phyloP scores from a whole-genome alignment of 176 grass and related monocot genomes.

The Triticum dicoccoides region DNA sequence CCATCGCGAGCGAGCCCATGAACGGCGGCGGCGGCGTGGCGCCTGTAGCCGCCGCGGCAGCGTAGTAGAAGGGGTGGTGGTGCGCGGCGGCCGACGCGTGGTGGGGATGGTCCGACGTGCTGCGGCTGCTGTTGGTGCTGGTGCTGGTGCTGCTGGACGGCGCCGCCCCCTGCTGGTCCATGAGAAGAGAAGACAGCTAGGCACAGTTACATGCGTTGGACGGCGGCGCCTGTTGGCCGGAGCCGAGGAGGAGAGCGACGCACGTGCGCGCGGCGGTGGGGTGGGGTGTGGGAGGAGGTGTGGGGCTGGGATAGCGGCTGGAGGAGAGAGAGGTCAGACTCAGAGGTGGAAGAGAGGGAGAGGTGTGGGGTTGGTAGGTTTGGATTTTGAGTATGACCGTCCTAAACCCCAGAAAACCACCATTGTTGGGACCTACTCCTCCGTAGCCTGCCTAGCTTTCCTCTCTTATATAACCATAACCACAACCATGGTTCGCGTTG shows the following conservation, averaged over 20 bases:
- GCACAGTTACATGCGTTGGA: conserved; percentile 4
- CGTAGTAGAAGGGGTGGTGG: conserved; percentile 60
- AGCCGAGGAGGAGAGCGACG: neutral
- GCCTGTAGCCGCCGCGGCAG: conserved; percentile 13
- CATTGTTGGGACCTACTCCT: neutral
- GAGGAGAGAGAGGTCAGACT: conserved; percentile 32
- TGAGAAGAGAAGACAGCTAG: neutral
- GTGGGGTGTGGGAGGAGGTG: conserved; percentile 20
- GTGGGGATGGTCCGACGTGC: conserved; percentile 69
- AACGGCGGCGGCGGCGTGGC: conserved; percentile 25
- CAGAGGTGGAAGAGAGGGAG: conserved; percentile 20
- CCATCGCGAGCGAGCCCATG: conserved; percentile 69
- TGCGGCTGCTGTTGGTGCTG: conserved; percentile 86
- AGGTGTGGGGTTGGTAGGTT: conserved; percentile 31
- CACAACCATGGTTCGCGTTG: neutral
- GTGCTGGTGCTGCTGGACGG: conserved; percentile 80
- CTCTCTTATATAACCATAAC: neutral
- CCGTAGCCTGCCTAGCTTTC: neutral
- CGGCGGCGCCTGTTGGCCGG: conserved; percentile 14
- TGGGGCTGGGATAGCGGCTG: conserved; percentile 46
- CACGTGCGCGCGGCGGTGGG: conserved; percentile 45
- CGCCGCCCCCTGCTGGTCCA: conserved; percentile 48
- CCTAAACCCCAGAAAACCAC: conserved; percentile 25
- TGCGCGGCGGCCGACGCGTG: conserved; percentile 36
- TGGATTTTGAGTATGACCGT: conserved; percentile 20